Evolutionary conservation across 768 basidiomycete genomes (phyloP).

Genomic region (Serendipita indica): DNA sequence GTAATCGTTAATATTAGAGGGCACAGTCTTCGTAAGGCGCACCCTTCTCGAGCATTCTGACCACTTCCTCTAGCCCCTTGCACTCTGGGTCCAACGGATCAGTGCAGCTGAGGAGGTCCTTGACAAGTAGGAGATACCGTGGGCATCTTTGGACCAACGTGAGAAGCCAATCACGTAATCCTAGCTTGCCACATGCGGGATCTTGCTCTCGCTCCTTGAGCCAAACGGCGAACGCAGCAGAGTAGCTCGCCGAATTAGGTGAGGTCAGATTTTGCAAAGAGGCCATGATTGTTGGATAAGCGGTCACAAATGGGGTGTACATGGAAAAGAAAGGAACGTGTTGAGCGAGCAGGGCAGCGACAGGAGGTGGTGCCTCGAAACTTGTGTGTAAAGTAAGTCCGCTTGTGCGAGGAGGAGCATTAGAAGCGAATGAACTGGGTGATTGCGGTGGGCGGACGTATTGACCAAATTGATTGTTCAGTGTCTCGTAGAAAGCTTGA

Average conservation of each 20-base stretch:
- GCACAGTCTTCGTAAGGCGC: slow-evolving; percentile 15
- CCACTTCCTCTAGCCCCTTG: slow-evolving; percentile 40
- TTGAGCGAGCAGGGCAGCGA: slow-evolving; percentile 36
- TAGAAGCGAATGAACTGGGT: not conserved
- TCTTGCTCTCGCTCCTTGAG: slow-evolving; percentile 51
- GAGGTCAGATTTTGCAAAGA: slow-evolving; percentile 44
- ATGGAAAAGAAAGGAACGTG: slow-evolving; percentile 83
- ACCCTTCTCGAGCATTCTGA: slow-evolving; percentile 65
- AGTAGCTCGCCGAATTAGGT: slow-evolving; percentile 17
- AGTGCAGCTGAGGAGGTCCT: slow-evolving; percentile 61
- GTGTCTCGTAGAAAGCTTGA: not conserved
- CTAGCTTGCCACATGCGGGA: slow-evolving; percentile 55
- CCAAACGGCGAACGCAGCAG: slow-evolving; percentile 40
- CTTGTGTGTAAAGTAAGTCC: not conserved
- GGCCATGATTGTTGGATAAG: slow-evolving; percentile 53
- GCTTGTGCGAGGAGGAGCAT: not conserved
- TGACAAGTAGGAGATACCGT: slow-evolving; percentile 68
- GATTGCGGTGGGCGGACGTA: not conserved
- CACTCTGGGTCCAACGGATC: slow-evolving; percentile 53
- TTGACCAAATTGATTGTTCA: not conserved
- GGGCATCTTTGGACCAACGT: slow-evolving; percentile 82
- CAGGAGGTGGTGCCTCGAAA: not conserved
- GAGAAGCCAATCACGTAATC: slow-evolving; percentile 71
- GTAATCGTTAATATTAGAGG: slow-evolving; percentile 9
- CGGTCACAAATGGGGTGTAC: slow-evolving; percentile 71